Conservation (phyloP, 2,329 filamentous ascomycete species). For the Colletotrichum lentis region DNA sequence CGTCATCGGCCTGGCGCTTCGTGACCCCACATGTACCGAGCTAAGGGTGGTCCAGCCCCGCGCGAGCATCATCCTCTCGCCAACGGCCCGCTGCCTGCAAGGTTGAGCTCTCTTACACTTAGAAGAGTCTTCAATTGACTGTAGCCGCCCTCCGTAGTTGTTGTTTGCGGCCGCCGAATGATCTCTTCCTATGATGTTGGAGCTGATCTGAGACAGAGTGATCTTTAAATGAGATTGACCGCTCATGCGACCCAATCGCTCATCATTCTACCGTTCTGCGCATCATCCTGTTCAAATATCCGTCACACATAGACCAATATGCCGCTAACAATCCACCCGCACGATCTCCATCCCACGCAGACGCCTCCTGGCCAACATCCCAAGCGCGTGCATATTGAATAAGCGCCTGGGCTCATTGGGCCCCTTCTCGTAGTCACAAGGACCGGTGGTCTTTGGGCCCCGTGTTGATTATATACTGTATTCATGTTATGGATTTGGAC, state of each 20-base stretch:
- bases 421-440: neutral
- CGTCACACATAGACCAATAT: neutral
- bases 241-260: conserved; percentile 27
- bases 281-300: neutral
- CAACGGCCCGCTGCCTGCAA: conserved; percentile 37
- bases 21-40: conserved; percentile 22
- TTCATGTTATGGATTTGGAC: conserved; percentile 27
- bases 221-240: conserved; percentile 27
- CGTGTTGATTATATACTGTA: neutral
- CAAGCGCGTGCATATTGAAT: conserved; percentile 11
- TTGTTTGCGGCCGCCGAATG: neutral
- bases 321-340: conserved; percentile 4
- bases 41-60: conserved; percentile 16
- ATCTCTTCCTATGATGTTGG: no score
- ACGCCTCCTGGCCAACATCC: neutral
- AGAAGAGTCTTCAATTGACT: neutral
- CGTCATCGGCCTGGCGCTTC: conserved; percentile 28
- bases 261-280: conserved; percentile 17
- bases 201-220: neutral
- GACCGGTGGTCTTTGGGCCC: neutral
- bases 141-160: neutral
- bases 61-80: neutral
- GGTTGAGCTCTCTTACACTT: conserved; percentile 5
- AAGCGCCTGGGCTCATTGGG: neutral
- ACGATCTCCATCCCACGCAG: conserved; percentile 5